A percentile compares a stretch with the other conserved stretches of the same genome.
phyloP scores from a whole-genome alignment of 2,329 filamentous ascomycete species.

The Alternaria solani region DNA sequence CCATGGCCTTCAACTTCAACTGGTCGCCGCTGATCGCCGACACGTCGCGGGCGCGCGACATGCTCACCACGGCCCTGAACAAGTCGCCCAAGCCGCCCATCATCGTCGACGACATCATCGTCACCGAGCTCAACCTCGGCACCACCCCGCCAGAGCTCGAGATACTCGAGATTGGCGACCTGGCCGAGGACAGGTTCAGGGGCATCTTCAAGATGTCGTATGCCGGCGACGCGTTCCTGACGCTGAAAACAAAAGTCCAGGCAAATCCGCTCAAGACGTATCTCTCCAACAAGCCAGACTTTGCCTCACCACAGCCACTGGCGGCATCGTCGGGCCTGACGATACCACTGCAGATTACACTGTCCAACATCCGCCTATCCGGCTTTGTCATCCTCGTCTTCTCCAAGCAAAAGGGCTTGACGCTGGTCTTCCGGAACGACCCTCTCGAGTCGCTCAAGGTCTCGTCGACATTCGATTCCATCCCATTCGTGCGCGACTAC shows the following conservation, averaged over 20 bases:
- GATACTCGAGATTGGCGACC: slow-evolving; percentile 95
- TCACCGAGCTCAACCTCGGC: slow-evolving; percentile 96
- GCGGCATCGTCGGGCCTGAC: slow-evolving; percentile 92
- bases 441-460: slow-evolving; percentile 97
- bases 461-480: slow-evolving; percentile 98
- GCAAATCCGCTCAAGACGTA: slow-evolving; percentile 98
- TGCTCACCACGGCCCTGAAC: slow-evolving; percentile 93
- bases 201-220: slow-evolving; percentile 99
- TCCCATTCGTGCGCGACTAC: slow-evolving; percentile 97
- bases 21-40: slow-evolving; percentile 99
- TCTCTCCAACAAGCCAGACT: slow-evolving; percentile 86
- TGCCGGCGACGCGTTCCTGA: slow-evolving; percentile 92
- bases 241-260: slow-evolving; percentile 93
- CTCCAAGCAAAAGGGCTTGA: slow-evolving; percentile 95
- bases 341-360: slow-evolving; percentile 95
- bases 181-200: slow-evolving; percentile 95
- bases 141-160: slow-evolving; percentile 94
- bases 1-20: slow-evolving; percentile 99
- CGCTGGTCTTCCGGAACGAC: slow-evolving; percentile 96
- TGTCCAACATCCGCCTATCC: slow-evolving; percentile 94
- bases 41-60: slow-evolving; percentile 87
- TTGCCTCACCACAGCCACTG: slow-evolving; percentile 90
- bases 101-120: slow-evolving; percentile 98
- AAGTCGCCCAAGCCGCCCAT: slow-evolving; percentile 98
- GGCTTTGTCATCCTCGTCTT: slow-evolving; percentile 98